Percentiles rank a stretch among this genome's conserved stretches.
These are phyloP conservation scores for Rhizopogon vulgaris DNA, from an alignment of 768 basidiomycete genomes.

Conservation along the genomic window DNA sequence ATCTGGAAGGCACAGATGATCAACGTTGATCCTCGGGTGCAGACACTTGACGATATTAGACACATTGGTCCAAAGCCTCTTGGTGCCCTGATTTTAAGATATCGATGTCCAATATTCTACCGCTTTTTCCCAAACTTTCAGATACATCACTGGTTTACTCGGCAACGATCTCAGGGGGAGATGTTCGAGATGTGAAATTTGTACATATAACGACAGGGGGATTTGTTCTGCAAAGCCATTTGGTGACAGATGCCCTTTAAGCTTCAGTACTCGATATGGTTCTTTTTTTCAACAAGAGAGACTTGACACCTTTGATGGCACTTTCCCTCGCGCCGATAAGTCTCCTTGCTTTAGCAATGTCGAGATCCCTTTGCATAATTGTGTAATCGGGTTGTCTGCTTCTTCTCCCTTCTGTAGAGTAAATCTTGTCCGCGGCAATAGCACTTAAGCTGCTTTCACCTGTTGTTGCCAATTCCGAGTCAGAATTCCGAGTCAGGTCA, in stretches of 20 bases:
- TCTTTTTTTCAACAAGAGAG: conserved; percentile 39
- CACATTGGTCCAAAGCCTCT: no score
- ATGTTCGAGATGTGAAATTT: no score
- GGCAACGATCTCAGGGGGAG: neutral
- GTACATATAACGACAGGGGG: no score
- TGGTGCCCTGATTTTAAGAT: no score
- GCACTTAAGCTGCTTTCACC: neutral
- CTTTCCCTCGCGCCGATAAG: conserved; percentile 66
- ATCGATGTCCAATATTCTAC: no score
- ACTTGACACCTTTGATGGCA: conserved; percentile 57
- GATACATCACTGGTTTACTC: neutral
- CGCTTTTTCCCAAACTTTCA: neutral
- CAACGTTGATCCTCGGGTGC: no score
- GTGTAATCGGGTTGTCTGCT: conserved; percentile 41
- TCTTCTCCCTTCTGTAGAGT: conserved; percentile 6
- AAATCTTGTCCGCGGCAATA: neutral
- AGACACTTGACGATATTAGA: no score
- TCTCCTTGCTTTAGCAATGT: conserved; percentile 58
- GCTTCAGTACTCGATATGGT: neutral
- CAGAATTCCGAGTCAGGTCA: neutral
- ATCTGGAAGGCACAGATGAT: no score
- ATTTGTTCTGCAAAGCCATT: neutral
- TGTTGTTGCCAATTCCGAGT: neutral
- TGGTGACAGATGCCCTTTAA: neutral
- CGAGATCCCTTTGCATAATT: conserved; percentile 31